Conservation (phyloP, 495 filamentous ascomycete species). For the Penicillium argentinense region DNA sequence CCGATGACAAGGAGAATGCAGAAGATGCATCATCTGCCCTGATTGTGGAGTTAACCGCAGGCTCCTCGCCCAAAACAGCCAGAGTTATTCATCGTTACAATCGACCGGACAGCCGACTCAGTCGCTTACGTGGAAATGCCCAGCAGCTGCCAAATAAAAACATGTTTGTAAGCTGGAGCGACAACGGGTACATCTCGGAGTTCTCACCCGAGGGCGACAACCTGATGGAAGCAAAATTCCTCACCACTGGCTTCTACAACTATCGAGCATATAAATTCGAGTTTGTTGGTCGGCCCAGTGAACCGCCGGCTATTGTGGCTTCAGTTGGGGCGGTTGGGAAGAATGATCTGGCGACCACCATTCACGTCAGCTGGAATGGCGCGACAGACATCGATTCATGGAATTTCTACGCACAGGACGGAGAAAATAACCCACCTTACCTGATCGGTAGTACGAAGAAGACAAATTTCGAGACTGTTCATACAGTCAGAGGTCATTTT, state of each 20-base stretch:
- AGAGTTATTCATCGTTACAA: neutral
- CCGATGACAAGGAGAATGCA: slow-evolving; percentile 27
- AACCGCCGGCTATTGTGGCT: neutral
- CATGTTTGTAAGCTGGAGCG: neutral
- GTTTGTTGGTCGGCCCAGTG: neutral
- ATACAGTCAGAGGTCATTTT: slow-evolving; percentile 1
- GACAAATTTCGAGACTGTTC: slow-evolving; percentile 4
- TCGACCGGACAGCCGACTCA: neutral
- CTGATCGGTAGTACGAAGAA: slow-evolving; percentile 2
- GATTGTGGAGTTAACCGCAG: slow-evolving; percentile 6
- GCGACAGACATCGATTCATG: slow-evolving; percentile 8
- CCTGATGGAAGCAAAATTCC: neutral
- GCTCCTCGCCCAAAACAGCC: neutral
- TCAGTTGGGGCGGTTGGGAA: neutral
- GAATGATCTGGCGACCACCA: neutral
- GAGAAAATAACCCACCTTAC: too few relatives aligned
- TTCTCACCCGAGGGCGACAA: neutral
- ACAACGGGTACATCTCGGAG: neutral
- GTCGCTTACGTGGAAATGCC: neutral
- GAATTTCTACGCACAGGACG: slow-evolving; percentile 1
- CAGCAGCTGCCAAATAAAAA: neutral
- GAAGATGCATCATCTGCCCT: slow-evolving; percentile 8
- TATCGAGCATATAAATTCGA: neutral
- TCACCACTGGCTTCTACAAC: neutral
- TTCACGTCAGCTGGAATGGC: slow-evolving; percentile 12